These are phyloP conservation scores for Colletotrichum karsti DNA, from an alignment of 2,329 filamentous ascomycete genomes.

Conservation along the genomic window DNA sequence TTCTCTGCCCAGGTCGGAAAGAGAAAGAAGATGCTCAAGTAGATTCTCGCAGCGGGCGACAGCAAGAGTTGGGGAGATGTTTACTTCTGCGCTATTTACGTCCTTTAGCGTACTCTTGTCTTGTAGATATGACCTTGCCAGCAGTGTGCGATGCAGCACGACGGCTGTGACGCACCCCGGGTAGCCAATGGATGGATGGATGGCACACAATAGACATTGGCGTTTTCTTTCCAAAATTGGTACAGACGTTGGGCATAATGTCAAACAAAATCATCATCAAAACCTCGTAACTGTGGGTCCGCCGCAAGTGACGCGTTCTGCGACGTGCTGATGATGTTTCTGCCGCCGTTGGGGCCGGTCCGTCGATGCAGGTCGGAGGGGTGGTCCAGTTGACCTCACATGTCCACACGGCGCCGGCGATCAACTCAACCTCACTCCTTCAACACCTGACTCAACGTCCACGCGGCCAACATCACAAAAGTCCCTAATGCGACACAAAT, in stretches of 20 bases:
- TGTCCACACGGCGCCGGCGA: background rate
- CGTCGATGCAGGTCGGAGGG: background rate
- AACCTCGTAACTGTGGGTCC: background rate
- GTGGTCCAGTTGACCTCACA: background rate
- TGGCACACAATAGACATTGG: slow-evolving; percentile 25
- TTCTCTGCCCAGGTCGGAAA: slow-evolving; percentile 99
- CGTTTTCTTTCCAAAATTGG: slow-evolving; percentile 19
- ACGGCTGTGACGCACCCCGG: slow-evolving; percentile 8
- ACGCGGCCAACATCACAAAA: background rate
- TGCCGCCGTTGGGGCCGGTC: background rate
- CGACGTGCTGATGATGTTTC: background rate
- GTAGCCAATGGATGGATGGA: slow-evolving; percentile 21
- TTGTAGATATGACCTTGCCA: slow-evolving; percentile 24
- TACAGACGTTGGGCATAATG: slow-evolving; percentile 9
- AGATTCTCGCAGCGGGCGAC: background rate
- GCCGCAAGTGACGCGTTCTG: background rate
- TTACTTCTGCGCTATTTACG: slow-evolving; percentile 27
- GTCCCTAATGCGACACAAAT: background rate
- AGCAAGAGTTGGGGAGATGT: slow-evolving; percentile 12
- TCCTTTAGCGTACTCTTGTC: slow-evolving; percentile 26
- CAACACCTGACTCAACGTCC: slow-evolving; percentile 6
- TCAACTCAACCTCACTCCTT: slow-evolving; percentile 5
- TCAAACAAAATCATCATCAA: background rate
- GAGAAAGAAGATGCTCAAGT: slow-evolving; percentile 90
- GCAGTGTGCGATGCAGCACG: slow-evolving; percentile 22